Evolutionary conservation across 2,329 filamentous ascomycete species (phyloP).

Genomic region (Mollisiaceae sp.): DNA sequence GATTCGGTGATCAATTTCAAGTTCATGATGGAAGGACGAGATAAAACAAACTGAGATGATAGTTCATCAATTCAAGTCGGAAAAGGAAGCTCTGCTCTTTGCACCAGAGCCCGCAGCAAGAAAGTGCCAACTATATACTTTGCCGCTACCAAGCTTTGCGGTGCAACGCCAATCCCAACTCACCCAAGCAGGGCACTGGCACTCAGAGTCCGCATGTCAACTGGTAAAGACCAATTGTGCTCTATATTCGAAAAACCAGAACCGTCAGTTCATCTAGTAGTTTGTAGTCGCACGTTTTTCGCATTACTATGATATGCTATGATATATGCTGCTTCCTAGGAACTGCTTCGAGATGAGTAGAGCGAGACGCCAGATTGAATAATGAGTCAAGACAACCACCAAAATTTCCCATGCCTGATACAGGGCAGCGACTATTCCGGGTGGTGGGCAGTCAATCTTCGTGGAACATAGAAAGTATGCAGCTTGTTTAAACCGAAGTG

Average conservation of each 20-base stretch:
- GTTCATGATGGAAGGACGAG: too few relatives aligned
- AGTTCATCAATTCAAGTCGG: neutral
- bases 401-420: neutral
- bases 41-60: too few relatives aligned
- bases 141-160: slow-evolving; percentile 46
- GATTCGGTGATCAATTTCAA: too few relatives aligned
- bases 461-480: neutral
- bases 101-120: neutral
- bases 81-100: neutral
- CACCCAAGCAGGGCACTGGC: slow-evolving; percentile 45
- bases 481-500: neutral
- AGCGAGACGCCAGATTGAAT: neutral
- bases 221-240: neutral
- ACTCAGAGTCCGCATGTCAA: neutral
- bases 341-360: neutral
- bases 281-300: neutral
- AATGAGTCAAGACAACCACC: slow-evolving; percentile 1
- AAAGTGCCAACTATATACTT: slow-evolving; percentile 9
- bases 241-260: slow-evolving; percentile 25
- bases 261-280: slow-evolving; percentile 52
- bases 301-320: neutral
- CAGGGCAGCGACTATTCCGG: neutral
- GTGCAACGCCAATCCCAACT: slow-evolving; percentile 55
- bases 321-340: neutral
- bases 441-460: neutral